These are phyloP conservation scores for Fusarium veterinarium DNA, from an alignment of 2,329 filamentous ascomycete genomes.

Conservation along the genomic window DNA sequence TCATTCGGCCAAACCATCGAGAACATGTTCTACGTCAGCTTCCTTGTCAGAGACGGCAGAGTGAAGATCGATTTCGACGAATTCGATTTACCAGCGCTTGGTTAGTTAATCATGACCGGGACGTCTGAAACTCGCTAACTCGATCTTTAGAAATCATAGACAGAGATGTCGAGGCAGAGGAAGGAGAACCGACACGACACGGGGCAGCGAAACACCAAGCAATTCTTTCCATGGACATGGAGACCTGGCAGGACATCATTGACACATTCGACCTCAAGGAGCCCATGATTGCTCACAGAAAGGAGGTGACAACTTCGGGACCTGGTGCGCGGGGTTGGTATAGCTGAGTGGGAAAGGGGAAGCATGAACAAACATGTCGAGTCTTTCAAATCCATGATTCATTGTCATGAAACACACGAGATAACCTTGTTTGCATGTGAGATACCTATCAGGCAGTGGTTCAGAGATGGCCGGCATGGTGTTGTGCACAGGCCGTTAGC, in stretches of 20 bases:
- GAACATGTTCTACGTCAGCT: conserved; percentile 96
- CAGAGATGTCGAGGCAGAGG: conserved; percentile 58
- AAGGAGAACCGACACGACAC: conserved; percentile 59
- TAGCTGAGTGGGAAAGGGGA: conserved; percentile 53
- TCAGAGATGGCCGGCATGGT: conserved; percentile 17
- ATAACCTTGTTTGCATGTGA: conserved; percentile 3
- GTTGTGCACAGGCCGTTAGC: conserved; percentile 6
- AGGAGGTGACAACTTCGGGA: conserved; percentile 64
- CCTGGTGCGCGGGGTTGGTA: conserved; percentile 75
- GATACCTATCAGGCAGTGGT: background rate
- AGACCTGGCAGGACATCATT: conserved; percentile 83
- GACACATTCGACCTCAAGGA: conserved; percentile 80
- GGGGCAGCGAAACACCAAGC: conserved; percentile 81
- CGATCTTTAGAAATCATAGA: conserved; percentile 50
- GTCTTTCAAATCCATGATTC: background rate
- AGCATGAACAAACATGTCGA: conserved; percentile 2
- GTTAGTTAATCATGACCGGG: conserved; percentile 64
- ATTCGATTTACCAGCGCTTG: conserved; percentile 79
- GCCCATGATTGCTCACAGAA: conserved; percentile 85
- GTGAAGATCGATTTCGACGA: conserved; percentile 80
- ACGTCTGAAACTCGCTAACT: conserved; percentile 19
- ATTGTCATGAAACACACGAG: conserved; percentile 15
- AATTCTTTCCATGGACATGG: conserved; percentile 87
- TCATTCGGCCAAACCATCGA: conserved; percentile 97
- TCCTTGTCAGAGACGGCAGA: conserved; percentile 88